These are phyloP conservation scores for Ophiostoma novo-ulmi DNA, from an alignment of 2,329 filamentous ascomycete genomes.

Conservation along the genomic window DNA sequence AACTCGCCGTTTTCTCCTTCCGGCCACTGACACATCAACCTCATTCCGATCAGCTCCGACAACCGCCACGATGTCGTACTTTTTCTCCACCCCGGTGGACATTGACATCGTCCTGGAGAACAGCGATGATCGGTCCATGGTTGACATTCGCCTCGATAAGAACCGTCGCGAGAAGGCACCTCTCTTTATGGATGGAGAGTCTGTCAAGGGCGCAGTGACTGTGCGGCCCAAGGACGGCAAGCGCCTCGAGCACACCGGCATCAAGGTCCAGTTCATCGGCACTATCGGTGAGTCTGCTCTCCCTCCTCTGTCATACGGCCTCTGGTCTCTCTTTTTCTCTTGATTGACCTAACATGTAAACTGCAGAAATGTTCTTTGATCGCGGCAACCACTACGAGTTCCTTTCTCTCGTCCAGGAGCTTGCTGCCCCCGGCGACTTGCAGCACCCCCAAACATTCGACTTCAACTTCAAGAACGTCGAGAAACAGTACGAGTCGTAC, in stretches of 20 bases:
- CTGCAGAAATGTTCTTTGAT: slow-evolving; percentile 97
- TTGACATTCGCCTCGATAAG: slow-evolving; percentile 98
- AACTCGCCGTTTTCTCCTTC: neutral
- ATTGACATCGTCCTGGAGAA: slow-evolving; percentile 98
- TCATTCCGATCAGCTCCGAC: neutral
- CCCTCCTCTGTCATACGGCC: neutral
- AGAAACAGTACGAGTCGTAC: slow-evolving; percentile 99
- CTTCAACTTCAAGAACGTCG: slow-evolving; percentile 99
- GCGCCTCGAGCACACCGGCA: slow-evolving; percentile 93
- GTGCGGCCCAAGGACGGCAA: slow-evolving; percentile 97
- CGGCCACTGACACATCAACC: neutral
- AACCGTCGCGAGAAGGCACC: slow-evolving; percentile 94
- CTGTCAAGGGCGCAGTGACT: slow-evolving; percentile 92
- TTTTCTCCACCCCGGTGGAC: slow-evolving; percentile 96
- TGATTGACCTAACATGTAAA: neutral
- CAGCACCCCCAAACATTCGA: slow-evolving; percentile 98
- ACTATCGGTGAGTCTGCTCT: slow-evolving; percentile 69
- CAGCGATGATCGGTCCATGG: slow-evolving; percentile 86
- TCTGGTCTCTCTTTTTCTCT: neutral
- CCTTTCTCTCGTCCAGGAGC: slow-evolving; percentile 91
- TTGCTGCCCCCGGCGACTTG: slow-evolving; percentile 92
- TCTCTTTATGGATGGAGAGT: slow-evolving; percentile 96
- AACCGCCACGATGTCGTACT: slow-evolving; percentile 72
- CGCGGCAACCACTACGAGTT: slow-evolving; percentile 99
- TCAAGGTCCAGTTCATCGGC: slow-evolving; percentile 99